A percentile compares a stretch with the other conserved stretches of the same genome.
Conservation (phyloP, 2,329 filamentous ascomycete species). For the Monosporascus sp. region DNA sequence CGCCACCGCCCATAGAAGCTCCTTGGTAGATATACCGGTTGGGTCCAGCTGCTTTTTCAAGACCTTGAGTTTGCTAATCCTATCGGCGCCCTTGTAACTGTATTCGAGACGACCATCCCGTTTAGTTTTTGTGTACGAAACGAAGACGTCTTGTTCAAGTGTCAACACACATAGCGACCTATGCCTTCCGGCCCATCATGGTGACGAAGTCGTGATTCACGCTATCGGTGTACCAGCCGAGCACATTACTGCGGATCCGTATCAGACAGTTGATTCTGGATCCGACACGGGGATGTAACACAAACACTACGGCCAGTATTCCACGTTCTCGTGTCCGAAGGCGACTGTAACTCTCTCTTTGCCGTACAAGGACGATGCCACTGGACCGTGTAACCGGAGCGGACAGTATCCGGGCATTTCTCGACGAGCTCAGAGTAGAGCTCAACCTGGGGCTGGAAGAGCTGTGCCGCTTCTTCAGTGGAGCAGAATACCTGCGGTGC, state of each 20-base stretch:
- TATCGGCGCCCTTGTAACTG: slow-evolving; percentile 10
- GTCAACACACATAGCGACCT: slow-evolving; percentile 5
- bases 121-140: slow-evolving; percentile 10
- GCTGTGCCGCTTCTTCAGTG: slow-evolving; percentile 6
- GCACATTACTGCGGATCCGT: slow-evolving; percentile 10
- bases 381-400: slow-evolving; percentile 17
- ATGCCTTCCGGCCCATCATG: slow-evolving; percentile 8
- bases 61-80: slow-evolving; percentile 14
- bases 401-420: slow-evolving; percentile 14
- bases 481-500: slow-evolving; percentile 9
- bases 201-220: slow-evolving; percentile 10
- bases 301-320: slow-evolving; percentile 11
- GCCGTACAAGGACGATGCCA: slow-evolving; percentile 13
- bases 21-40: slow-evolving; percentile 13
- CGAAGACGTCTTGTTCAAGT: slow-evolving; percentile 6
- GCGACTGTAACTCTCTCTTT: slow-evolving; percentile 10
- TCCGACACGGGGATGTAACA: too few species aligned
- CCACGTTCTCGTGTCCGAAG: slow-evolving; percentile 10
- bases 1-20: neutral
- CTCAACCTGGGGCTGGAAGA: slow-evolving; percentile 16
- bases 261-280: neutral
- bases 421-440: slow-evolving; percentile 9
- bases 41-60: slow-evolving; percentile 24
- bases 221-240: slow-evolving; percentile 15
- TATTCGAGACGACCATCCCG: slow-evolving; percentile 11